Base-by-base conservation (phyloP, 1,139 yeast genomes). In the Sugiyamaella neomexicana region DNA sequence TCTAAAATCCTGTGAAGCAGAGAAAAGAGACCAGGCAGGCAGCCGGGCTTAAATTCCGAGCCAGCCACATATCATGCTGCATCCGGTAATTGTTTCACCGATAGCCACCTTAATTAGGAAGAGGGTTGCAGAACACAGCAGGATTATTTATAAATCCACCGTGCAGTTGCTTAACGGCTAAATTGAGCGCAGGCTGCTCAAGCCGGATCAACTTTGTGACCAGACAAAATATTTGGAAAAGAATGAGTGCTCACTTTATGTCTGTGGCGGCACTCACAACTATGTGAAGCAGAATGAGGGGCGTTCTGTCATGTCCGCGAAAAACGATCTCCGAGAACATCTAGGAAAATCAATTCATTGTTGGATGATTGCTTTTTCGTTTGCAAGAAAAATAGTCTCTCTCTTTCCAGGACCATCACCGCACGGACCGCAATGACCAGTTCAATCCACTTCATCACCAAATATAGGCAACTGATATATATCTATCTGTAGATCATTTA, bases 71-170 rank as follows among this genome's bases (percentile, higher is more conserved):
- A 31, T 10, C 13, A 10, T 8, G 31, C 44, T 27, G 13, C n/a
- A 23, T 23, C 10, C n/a, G 44, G 44, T n/a, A 41, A 27, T 25
- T 23, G 25, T 41, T 41, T 41, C 46, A 42, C 46, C 46, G 46
- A 29, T 9, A 17, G 5, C 16, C 38, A 34, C 46, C 32, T 42
- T 29, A 20, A 42, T 42, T 12, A n/a, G 37, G 46, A 29, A 42
- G 20, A 42, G 36, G 36, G 37, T 29, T 42, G 47, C 47, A 44
- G 15, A 16, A 44, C 10, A 34, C 39, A 34, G 13, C 39, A 17
- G 47, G 47, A 44, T 38, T 12, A 32, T 42, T 42, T 42, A 29
- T 20, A 17, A 44, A 44, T 44, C 31, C 31, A 44, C 47, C 47
- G 47, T 44, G 47, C 25, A 20, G 25, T 20, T 20, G 25, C 47